Conservation (phyloP, 225 moss, liverwort and hornwort species). For the Pseudisothecium myosuroides region DNA sequence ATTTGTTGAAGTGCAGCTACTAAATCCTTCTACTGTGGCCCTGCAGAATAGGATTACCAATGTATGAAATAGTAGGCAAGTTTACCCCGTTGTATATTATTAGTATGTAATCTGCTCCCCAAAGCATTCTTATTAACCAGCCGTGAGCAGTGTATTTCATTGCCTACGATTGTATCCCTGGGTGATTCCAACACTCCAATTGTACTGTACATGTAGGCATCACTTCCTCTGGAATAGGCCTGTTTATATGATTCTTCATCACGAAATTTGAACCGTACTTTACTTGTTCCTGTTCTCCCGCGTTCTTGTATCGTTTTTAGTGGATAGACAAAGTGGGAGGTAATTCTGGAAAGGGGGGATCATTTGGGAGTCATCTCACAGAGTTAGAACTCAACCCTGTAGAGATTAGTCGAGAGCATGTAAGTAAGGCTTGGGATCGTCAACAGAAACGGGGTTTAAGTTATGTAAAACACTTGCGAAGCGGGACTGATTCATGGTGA, state of each 20-base stretch:
- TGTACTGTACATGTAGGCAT: neutral
- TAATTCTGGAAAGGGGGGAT: neutral
- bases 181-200: neutral
- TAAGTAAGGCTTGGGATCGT: neutral
- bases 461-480: neutral
- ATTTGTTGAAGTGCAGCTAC: neutral
- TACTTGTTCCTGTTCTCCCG: neutral
- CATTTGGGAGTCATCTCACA: neutral
- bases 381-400: neutral
- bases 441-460: neutral
- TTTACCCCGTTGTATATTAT: conserved; percentile 9
- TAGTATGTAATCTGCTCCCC: conserved; percentile 9
- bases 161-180: neutral
- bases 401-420: neutral
- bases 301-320: neutral
- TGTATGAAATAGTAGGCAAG: neutral
- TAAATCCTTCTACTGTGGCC: neutral
- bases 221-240: neutral
- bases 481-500: neutral
- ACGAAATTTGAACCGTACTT: neutral
- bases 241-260: neutral
- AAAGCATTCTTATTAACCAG: neutral
- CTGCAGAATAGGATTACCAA: neutral
- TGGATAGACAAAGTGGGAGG: neutral
- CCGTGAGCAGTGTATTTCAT: conserved; percentile 9